Evolutionary conservation across 257 asterid genomes (phyloP).

Genomic region (Solanum peruvianum): DNA sequence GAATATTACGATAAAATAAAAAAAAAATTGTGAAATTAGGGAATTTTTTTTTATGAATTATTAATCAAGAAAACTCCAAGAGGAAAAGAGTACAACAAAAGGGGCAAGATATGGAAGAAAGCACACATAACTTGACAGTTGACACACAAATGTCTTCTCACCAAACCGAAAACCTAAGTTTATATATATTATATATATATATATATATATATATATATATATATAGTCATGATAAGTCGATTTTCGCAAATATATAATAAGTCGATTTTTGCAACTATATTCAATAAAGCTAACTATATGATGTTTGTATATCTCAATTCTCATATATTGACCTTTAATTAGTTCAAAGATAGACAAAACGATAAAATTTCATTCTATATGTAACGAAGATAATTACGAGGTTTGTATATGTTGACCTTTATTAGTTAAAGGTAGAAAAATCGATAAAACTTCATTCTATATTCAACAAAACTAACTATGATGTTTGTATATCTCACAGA

Average conservation of each 20-base stretch:
- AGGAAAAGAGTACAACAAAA: not conserved
- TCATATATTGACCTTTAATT: too few relatives aligned
- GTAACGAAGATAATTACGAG: not conserved
- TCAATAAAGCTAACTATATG: not conserved
- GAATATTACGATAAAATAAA: not conserved
- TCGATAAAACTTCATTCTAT: too few relatives aligned
- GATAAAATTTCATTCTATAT: not conserved
- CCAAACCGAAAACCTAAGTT: constrained; percentile 16
- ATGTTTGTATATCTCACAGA: too few relatives aligned
- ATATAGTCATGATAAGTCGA: not conserved
- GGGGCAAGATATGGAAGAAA: not conserved
- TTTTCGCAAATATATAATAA: not conserved
- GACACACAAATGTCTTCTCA: constrained; percentile 7
- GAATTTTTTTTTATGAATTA: not conserved
- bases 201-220: too few relatives aligned
- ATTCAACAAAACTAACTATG: too few relatives aligned
- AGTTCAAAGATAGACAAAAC: not conserved
- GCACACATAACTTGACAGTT: not conserved
- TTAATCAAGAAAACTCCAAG: not conserved
- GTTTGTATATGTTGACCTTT: not conserved
- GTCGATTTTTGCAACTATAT: not conserved
- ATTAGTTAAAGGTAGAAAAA: too few relatives aligned
- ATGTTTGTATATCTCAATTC: not conserved
- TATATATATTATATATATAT: too few relatives aligned
- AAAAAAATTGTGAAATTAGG: not conserved